These are phyloP conservation scores for Uncinocarpus reesii DNA, from an alignment of 2,329 filamentous ascomycete species.

Conservation along the genomic window DNA sequence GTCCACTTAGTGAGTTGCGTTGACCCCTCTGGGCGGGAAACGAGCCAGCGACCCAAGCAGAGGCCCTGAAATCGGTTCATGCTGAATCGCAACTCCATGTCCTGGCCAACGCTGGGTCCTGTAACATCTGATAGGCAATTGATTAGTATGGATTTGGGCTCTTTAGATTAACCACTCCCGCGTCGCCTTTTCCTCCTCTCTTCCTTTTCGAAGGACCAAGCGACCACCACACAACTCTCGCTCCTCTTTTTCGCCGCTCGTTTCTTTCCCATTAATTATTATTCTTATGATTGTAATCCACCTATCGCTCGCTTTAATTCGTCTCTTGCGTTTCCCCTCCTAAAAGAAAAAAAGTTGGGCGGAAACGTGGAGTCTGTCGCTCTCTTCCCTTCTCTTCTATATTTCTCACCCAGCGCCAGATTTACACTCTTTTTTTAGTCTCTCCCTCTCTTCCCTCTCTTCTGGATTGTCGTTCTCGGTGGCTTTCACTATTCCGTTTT, in stretches of 20 bases:
- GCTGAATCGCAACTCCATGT: background rate
- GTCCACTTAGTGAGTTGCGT: conserved; percentile 5
- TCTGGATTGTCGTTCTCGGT: conserved; percentile 19
- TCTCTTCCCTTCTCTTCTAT: conserved; percentile 10
- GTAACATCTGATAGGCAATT: conserved; percentile 11
- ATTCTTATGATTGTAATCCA: conserved; percentile 6
- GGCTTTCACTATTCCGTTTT: conserved; percentile 14
- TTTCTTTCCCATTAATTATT: background rate
- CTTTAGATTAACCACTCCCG: background rate
- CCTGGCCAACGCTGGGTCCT: background rate
- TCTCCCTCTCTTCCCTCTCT: conserved; percentile 26
- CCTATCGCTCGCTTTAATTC: conserved; percentile 7
- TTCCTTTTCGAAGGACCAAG: background rate
- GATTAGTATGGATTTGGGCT: background rate
- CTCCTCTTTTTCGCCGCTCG: conserved; percentile 2
- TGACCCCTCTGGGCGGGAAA: conserved; percentile 3
- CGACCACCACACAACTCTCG: background rate
- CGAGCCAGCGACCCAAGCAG: background rate
- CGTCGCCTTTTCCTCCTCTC: conserved; percentile 7
- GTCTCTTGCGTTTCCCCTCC: conserved; percentile 2
- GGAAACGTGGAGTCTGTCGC: conserved; percentile 4
- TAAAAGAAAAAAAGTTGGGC: conserved; percentile 4
- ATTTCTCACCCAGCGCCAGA: background rate
- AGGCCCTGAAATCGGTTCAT: background rate
- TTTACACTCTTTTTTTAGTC: conserved; percentile 15